Conservation (phyloP, 164 flowering plant species). For the Nelumbo lutea region DNA sequence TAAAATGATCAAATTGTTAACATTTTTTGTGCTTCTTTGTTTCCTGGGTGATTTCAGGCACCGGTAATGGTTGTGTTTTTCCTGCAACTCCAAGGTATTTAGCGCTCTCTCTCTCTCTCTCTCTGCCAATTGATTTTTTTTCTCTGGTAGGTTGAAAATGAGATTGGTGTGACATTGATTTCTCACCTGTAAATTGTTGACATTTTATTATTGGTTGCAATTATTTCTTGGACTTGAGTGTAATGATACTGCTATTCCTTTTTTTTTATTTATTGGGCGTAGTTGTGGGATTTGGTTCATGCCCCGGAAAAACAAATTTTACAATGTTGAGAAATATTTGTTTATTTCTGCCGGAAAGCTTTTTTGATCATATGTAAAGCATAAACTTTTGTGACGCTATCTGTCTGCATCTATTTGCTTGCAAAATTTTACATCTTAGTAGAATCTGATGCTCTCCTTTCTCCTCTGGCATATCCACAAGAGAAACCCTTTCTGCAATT, state of each 20-base stretch:
- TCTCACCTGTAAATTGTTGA: background rate
- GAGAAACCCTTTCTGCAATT: background rate
- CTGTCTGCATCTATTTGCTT: background rate
- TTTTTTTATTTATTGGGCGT: too few relatives aligned
- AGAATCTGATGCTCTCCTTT: background rate
- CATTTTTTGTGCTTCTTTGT: background rate
- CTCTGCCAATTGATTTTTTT: background rate
- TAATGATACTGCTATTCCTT: too few relatives aligned
- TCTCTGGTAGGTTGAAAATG: background rate
- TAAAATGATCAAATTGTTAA: background rate
- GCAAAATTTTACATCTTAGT: background rate
- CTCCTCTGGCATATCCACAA: background rate
- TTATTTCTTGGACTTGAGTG: too few relatives aligned
- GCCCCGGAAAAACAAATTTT: too few relatives aligned
- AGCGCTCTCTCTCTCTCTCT: background rate
- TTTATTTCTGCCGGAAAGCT: too few relatives aligned
- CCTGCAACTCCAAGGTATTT: constrained; percentile 42
- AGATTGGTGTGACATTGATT: background rate
- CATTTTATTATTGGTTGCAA: background rate
- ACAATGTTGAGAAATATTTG: too few relatives aligned
- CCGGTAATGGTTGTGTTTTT: constrained; percentile 29
- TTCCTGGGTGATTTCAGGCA: constrained; percentile 22
- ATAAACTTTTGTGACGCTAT: background rate
- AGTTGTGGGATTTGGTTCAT: background rate
- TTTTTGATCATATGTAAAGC: background rate